Conservation (phyloP, 2,329 filamentous ascomycete genomes). For the Pyricularia pennisetigena region DNA sequence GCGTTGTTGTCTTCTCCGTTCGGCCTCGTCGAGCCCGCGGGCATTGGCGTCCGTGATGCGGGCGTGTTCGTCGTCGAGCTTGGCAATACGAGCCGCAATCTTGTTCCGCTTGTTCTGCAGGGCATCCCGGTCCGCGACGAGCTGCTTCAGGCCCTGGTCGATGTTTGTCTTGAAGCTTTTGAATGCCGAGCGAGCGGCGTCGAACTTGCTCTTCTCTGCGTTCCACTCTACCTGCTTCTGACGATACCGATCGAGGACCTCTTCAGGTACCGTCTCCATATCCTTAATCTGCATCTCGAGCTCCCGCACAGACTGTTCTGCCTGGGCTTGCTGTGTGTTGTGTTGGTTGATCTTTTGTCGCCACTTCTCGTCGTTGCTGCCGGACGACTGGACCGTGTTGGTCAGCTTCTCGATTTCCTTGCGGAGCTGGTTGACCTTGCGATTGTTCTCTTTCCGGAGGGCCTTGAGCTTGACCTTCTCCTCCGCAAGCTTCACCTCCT, state of each 20-base stretch:
- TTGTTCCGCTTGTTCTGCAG: conserved; percentile 63
- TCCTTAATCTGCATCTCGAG: conserved; percentile 52
- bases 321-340: conserved; percentile 61
- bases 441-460: conserved; percentile 65
- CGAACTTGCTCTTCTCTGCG: conserved; percentile 48
- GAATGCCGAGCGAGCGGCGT: conserved; percentile 43
- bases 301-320: conserved; percentile 22
- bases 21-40: conserved; percentile 54
- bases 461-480: conserved; percentile 60
- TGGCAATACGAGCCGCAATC: conserved; percentile 59
- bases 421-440: conserved; percentile 53
- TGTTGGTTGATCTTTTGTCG: conserved; percentile 68
- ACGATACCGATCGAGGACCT: conserved; percentile 48
- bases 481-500: conserved; percentile 60
- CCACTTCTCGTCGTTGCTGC: conserved; percentile 66
- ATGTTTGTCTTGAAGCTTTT: conserved; percentile 50
- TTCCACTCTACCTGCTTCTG: conserved; percentile 41
- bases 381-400: conserved; percentile 55
- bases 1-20: conserved; percentile 44
- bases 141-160: conserved; percentile 51
- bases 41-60: conserved; percentile 61
- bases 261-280: conserved; percentile 53
- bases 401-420: conserved; percentile 66
- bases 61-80: conserved; percentile 63
- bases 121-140: conserved; percentile 54